Evolutionary conservation across 2,329 filamentous ascomycete genomes (phyloP).

Genomic region (Chrysosporium queenslandicum): DNA sequence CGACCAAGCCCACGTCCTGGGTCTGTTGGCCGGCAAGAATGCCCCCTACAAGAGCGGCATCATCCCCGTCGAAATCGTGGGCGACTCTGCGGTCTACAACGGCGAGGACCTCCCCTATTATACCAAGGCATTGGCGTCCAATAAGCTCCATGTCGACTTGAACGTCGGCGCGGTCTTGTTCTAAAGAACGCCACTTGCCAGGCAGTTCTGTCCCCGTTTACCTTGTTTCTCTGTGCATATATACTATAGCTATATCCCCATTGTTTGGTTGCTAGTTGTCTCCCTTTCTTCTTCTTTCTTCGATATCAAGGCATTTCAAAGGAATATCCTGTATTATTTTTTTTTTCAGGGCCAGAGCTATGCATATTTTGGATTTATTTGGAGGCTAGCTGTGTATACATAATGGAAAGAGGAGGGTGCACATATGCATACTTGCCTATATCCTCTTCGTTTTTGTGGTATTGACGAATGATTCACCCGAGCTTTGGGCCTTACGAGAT

Average conservation of each 20-base stretch:
- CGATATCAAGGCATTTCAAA: background rate
- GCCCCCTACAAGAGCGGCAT: slow-evolving; percentile 38
- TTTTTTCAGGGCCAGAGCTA: too few relatives aligned
- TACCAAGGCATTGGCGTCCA: slow-evolving; percentile 41
- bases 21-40: slow-evolving; percentile 21
- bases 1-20: slow-evolving; percentile 34
- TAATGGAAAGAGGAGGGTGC: too few relatives aligned
- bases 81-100: slow-evolving; percentile 40
- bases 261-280: too few relatives aligned
- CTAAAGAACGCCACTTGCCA: background rate
- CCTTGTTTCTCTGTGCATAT: background rate
- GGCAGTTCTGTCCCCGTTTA: background rate
- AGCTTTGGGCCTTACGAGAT: too few relatives aligned
- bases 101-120: slow-evolving; percentile 46
- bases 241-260: background rate
- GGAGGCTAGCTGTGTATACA: too few relatives aligned
- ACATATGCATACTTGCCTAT: too few relatives aligned
- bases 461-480: too few relatives aligned
- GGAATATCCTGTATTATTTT: too few relatives aligned
- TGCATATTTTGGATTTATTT: too few relatives aligned
- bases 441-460: too few relatives aligned
- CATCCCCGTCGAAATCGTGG: slow-evolving; percentile 43
- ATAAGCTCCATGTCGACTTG: slow-evolving; percentile 39
- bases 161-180: slow-evolving; percentile 31
- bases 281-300: background rate